These are phyloP conservation scores for Fusarium torreyae DNA, from an alignment of 2,329 filamentous ascomycete genomes.

Conservation along the genomic window DNA sequence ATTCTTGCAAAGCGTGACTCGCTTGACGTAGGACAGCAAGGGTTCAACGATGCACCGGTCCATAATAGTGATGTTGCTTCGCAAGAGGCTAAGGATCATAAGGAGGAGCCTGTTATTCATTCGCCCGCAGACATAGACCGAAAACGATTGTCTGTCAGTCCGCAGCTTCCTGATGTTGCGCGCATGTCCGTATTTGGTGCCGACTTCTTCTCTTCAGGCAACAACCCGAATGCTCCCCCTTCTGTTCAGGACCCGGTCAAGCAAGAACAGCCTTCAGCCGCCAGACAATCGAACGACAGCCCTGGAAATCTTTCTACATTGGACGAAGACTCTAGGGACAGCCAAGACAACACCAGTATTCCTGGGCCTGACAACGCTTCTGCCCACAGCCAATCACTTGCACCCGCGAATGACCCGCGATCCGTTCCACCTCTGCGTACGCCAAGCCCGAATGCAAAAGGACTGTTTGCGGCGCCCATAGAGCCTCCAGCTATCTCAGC, in stretches of 20 bases:
- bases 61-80: conserved; percentile 7
- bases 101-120: conserved; percentile 27
- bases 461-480: conserved; percentile 19
- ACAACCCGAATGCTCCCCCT: conserved; percentile 19
- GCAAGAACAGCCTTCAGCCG: conserved; percentile 23
- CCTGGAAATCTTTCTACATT: conserved; percentile 15
- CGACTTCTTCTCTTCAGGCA: conserved; percentile 66
- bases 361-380: conserved; percentile 2
- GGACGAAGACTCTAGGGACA: conserved; percentile 19
- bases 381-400: conserved; percentile 20
- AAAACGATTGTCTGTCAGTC: conserved; percentile 65
- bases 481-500: conserved; percentile 16
- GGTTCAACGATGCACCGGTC: conserved; percentile 8
- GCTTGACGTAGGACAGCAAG: conserved; percentile 5
- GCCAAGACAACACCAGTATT: background rate
- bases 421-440: conserved; percentile 55
- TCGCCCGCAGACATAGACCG: conserved; percentile 36
- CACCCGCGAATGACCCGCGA: conserved; percentile 42
- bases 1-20: conserved; percentile 42
- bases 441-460: conserved; percentile 50
- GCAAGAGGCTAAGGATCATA: conserved; percentile 6
- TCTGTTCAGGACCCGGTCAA: conserved; percentile 29
- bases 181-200: conserved; percentile 74
- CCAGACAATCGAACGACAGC: conserved; percentile 10
- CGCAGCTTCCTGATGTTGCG: conserved; percentile 70